Base-by-base conservation (phyloP, 495 filamentous ascomycete genomes). In the Penicillium psychrofluorescens region DNA sequence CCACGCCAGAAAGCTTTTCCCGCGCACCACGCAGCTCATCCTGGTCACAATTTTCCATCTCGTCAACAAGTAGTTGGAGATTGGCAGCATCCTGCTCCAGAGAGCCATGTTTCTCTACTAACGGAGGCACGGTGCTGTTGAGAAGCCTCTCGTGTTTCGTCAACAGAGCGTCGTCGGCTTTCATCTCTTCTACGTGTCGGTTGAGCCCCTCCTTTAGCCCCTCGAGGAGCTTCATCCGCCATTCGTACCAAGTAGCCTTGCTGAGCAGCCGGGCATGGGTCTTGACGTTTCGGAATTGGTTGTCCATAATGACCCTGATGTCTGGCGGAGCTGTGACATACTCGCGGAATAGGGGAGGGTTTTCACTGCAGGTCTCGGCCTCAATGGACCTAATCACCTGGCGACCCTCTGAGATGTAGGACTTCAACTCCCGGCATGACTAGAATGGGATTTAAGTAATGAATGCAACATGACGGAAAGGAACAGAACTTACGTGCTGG, bases 161-260 rank as follows among this genome's bases (percentile, higher is more conserved):
- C 7, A 98, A 59, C n/a, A 79, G 38, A 35, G 74, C 66, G 45
- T 87, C 83, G 46, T 98, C 92, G 9, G 69, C 66, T 33, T 80
- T 75, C 83, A 97, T 84, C 31, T 84, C 86, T 35, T 85, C 77
- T 0, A 74, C 70, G 35, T 87, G 89, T 32, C 79, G 81, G 30
- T 84, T 57, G 1, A 98, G 76, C 2, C 84, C 88, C 47, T 87
- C 80, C 55, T 83, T 86, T 13, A 97, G 72, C 6, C 86, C 88
- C 15, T 86, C 82, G 10, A 95, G 80, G 22, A 96, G 78, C 52
- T 88, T 88, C 80, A 86, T 89, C 29, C 94, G 86, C 94, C 94
- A 98, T 56, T 90, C 84, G 58, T 98, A 97, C 94, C 94, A 98
- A 63, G 88, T 90, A 32, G 80, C 88, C 59, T 95, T 95, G 67